Evolutionary conservation across 768 basidiomycete genomes (phyloP), one percentile per base, ranked within the genome.

Genomic region (Tylopilus sp.): DNA sequence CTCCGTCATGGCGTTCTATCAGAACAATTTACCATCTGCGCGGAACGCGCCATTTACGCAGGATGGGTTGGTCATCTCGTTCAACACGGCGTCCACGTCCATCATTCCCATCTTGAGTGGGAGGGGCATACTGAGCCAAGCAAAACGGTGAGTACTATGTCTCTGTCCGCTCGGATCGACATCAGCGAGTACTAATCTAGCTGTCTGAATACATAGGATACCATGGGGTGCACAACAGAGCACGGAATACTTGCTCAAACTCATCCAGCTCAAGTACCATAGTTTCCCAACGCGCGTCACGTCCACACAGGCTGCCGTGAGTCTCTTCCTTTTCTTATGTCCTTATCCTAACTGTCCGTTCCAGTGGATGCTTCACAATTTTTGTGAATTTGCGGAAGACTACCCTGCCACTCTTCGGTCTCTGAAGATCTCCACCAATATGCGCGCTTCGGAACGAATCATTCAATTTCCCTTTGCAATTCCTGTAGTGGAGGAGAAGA

Each of bases 231-330:
- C 88, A 24, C 81, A 84, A 3, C 95, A 98, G 63, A 84, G 92
- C 1, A 84, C 91, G 0, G 97, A 99, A 50, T 89, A 97, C 63
- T 79, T 98, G 46, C 82, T 95, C 55, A 97, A 94, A 65, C 84
- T 96, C 21, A 85, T 95, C 37, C 95, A 98, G 65, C 80, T 98
- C 31, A 99, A 98, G 70, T 97, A 98, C 66, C 89, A 96, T 25
- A 87, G 78, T 42, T 98, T 98, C 68, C 90, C 92, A 6, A 89
- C 87, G 1, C 85, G 92, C 38, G 82, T 98, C 12, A 89, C 89
- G 0, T 65, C 80, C 16, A 64, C 75, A 0, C 96, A 98, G 62
- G 83, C 92, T 6, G 87, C 81, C 14, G 93, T 95, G 67, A 54
- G 78, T 71, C 55, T 28, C 26, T 34, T 48, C n/a, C 17, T 38